These are phyloP conservation scores for Chlamydomonas sphaeroides DNA, from an alignment of 139 green algal species.

Conservation along the genomic window DNA sequence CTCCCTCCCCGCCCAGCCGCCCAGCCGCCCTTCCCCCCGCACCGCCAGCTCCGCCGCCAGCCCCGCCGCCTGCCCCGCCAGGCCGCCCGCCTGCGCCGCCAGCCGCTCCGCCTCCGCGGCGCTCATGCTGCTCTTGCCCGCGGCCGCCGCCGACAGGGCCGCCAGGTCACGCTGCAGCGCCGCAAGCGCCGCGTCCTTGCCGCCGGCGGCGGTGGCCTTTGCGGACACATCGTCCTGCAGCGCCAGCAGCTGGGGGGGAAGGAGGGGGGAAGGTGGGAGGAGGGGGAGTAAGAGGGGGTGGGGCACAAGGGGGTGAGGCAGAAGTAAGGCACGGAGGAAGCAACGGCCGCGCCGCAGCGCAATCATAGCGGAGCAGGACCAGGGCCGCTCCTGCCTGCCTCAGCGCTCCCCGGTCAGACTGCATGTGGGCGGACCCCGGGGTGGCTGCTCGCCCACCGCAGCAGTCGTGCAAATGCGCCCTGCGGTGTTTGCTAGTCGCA, in stretches of 20 bases:
- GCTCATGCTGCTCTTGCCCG: neutral
- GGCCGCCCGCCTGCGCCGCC: conserved; percentile 42
- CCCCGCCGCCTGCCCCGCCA: conserved; percentile 9
- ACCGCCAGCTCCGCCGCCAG: conserved; percentile 11
- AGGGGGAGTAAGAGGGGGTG: neutral
- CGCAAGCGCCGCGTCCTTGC: conserved; percentile 13
- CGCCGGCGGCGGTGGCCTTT: neutral
- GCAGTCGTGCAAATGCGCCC: too few relatives aligned
- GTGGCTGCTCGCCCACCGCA: too few relatives aligned
- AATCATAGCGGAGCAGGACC: too few relatives aligned
- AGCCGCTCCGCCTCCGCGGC: conserved; percentile 40
- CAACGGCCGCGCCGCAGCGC: too few relatives aligned
- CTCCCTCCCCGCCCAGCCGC: too few relatives aligned
- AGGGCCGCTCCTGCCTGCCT: too few relatives aligned
- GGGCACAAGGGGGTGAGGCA: neutral
- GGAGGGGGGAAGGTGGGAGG: neutral
- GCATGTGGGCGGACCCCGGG: too few relatives aligned
- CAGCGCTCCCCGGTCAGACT: too few relatives aligned
- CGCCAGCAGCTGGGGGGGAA: conserved; percentile 2
- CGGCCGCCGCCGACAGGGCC: neutral
- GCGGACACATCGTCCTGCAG: conserved; percentile 42
- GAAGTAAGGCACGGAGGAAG: too few relatives aligned
- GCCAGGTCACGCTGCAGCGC: conserved; percentile 43
- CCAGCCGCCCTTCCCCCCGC: neutral
- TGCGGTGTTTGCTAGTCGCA: too few relatives aligned